Evolutionary conservation across 345 rosid species (phyloP).

Genomic region (Mangifera indica): DNA sequence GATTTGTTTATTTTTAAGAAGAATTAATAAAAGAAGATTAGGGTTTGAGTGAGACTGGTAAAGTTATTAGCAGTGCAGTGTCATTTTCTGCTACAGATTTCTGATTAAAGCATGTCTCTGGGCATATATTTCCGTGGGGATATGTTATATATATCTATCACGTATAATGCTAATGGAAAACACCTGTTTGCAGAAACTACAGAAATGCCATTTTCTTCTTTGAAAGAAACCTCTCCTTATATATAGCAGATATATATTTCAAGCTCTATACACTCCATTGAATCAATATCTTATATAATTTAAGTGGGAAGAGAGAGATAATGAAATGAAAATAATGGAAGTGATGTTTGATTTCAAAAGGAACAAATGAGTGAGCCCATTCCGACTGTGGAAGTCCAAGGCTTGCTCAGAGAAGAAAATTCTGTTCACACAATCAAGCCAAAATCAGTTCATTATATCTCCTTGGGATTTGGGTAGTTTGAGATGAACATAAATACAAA

Average conservation of each 20-base stretch:
- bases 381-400: background rate
- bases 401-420: background rate
- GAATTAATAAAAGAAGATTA: conserved; percentile 30
- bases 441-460: conserved; percentile 4
- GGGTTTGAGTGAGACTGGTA: conserved; percentile 26
- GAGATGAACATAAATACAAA: background rate
- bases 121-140: conserved; percentile 47
- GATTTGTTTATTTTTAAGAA: conserved; percentile 9
- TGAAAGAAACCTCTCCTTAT: background rate
- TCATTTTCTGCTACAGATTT: conserved; percentile 45
- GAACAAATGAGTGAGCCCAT: background rate
- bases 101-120: conserved; percentile 35
- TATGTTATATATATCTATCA: conserved; percentile 25
- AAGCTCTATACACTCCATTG: too few species aligned
- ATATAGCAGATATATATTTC: too few species aligned
- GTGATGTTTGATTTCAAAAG: background rate
- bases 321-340: background rate
- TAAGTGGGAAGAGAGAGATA: background rate
- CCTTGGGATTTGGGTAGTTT: conserved; percentile 13
- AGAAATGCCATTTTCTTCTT: conserved; percentile 16
- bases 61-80: conserved; percentile 36
- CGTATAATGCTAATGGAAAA: conserved; percentile 4
- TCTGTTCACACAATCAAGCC: conserved; percentile 5
- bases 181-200: conserved; percentile 14
- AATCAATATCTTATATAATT: too few species aligned